Base-by-base conservation (phyloP, 2,329 filamentous ascomycete genomes). In the Cordyceps pruinosa region DNA sequence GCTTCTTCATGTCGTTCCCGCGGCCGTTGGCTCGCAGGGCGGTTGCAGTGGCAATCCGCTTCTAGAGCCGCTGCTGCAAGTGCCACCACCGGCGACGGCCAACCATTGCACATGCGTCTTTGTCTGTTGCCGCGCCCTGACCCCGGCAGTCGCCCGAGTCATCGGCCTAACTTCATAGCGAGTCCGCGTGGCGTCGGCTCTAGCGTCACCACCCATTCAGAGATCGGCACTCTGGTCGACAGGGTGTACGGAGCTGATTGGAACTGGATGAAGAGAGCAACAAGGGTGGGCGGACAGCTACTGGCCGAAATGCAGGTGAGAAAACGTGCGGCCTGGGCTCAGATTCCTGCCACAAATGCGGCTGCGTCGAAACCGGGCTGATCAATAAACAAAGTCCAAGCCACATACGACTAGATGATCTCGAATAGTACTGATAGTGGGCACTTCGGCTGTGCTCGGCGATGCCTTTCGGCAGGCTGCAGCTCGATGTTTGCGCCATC, bases 191-290 rank as follows among this genome's bases (percentile, higher is more conserved):
- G 41, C 30, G 42, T 32, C 17, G 30, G 42, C 41, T 37, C 30
- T 46, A 47, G 42, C 52, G 52, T 47, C 30, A 23, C 5, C 13
- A 34, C 5, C 39, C 39, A 4, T 17, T 42, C 51, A n/a, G 25
- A 23, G 42, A 55, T 55, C 42, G 42, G 34, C 42, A 30, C 9
- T 13, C 42, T 10, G 41, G 13, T 30, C 7, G 42, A 55, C 52
- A 47, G 52, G 52, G 52, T 47, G 44, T 55, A 55, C 52, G 52
- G 52, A 47, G 52, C 25, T 41, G 32, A 4, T 19, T 23, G 8
- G 25, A 13, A 15, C 35, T 35, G 32, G 21, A 2, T 23, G 47
- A 32, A 13, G 32, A n/a, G n/a, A n/a, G n/a, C n/a, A n/a, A n/a
- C n/a, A n/a, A n/a, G n/a, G n/a, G n/a, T n/a, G n/a, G n/a, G n/a